Evolutionary conservation across 805 yeast genomes (phyloP).

Genomic region (Cyberlindnera amylophila): DNA sequence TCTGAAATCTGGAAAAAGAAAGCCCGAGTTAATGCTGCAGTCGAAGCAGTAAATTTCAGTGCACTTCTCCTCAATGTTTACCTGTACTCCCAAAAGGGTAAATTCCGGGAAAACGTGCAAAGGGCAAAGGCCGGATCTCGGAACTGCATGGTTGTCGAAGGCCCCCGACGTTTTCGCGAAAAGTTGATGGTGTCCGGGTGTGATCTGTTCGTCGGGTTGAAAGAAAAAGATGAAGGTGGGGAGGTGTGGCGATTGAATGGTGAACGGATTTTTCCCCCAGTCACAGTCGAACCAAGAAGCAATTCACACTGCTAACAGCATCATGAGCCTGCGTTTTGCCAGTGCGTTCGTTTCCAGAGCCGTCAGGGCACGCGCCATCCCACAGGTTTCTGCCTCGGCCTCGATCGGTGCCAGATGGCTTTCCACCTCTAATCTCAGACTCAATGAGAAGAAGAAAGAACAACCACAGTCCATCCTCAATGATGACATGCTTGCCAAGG

Average conservation of each 20-base stretch:
- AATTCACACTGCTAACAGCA: not conserved
- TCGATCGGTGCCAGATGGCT: slow-evolving; percentile 15
- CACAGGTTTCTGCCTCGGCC: slow-evolving; percentile 1
- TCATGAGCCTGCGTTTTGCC: slow-evolving; percentile 14
- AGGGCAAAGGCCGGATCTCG: too few species aligned
- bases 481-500: slow-evolving; percentile 78
- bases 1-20: too few species aligned
- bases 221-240: not conserved
- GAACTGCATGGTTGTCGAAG: too few species aligned
- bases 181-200: not conserved
- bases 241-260: too few species aligned
- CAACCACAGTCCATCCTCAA: slow-evolving; percentile 54
- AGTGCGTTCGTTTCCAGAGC: slow-evolving; percentile 4
- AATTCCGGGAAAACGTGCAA: slow-evolving; percentile 12
- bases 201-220: not conserved
- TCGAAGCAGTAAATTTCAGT: slow-evolving; percentile 3
- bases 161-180: not conserved
- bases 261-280: too few species aligned
- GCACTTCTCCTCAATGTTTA: slow-evolving; percentile 4
- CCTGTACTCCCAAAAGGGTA: slow-evolving; percentile 10
- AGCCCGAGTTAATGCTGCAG: too few species aligned
- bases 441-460: slow-evolving; percentile 22
- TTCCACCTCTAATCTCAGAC: slow-evolving; percentile 13
- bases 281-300: not conserved
- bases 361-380: slow-evolving; percentile 4